A percentile compares a stretch with the other conserved stretches of the same genome.
These are phyloP conservation scores for Fusarium tricinctum DNA, from an alignment of 2,329 filamentous ascomycete genomes.

Conservation along the genomic window DNA sequence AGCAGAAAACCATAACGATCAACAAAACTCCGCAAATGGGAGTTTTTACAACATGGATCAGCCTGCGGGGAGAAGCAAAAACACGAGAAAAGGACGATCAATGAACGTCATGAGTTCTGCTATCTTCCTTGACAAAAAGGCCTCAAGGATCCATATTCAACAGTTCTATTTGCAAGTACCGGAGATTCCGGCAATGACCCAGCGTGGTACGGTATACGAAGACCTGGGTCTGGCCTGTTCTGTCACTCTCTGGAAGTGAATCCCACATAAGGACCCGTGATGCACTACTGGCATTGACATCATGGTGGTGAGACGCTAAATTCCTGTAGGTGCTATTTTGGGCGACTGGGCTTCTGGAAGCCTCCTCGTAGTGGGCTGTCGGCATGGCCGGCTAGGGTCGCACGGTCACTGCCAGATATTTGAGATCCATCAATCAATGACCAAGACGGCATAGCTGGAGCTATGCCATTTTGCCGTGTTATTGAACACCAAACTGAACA, in stretches of 20 bases:
- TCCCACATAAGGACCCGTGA: slow-evolving; percentile 15
- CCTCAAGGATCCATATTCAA: slow-evolving; percentile 16
- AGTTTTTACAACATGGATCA: slow-evolving; percentile 32
- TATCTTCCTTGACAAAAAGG: slow-evolving; percentile 20
- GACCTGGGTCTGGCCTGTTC: neutral
- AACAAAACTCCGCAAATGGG: slow-evolving; percentile 33
- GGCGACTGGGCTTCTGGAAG: slow-evolving; percentile 27
- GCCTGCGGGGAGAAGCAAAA: slow-evolving; percentile 7
- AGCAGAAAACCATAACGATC: slow-evolving; percentile 12
- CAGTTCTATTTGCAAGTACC: slow-evolving; percentile 12
- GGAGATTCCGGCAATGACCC: slow-evolving; percentile 23
- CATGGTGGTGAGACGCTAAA: slow-evolving; percentile 42
- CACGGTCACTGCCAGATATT: slow-evolving; percentile 9
- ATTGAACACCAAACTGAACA: neutral
- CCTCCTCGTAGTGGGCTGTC: slow-evolving; percentile 14
- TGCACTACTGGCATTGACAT: slow-evolving; percentile 39
- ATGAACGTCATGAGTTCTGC: slow-evolving; percentile 31
- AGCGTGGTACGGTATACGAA: slow-evolving; percentile 13
- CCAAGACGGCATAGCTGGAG: too few relatives aligned
- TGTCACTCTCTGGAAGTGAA: slow-evolving; percentile 2
- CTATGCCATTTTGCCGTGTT: neutral
- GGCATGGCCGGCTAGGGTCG: slow-evolving; percentile 23
- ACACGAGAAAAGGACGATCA: slow-evolving; percentile 27
- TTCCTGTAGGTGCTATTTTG: slow-evolving; percentile 32
- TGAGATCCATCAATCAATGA: too few relatives aligned